Conservation (phyloP, 2,329 filamentous ascomycete genomes). For the Diaporthe ilicicola region DNA sequence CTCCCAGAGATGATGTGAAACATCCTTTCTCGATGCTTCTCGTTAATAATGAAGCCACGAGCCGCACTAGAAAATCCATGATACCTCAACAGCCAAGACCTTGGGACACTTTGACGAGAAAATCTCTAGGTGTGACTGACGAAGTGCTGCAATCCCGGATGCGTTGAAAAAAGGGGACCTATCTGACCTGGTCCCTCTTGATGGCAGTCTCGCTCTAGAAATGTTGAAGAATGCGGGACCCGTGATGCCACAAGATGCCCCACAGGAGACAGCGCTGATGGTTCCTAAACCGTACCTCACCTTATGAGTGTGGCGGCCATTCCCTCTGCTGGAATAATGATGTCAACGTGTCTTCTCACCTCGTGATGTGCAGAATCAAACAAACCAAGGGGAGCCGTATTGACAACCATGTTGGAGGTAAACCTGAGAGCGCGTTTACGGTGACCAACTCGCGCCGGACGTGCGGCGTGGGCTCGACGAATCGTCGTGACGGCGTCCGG, state of each 20-base stretch:
- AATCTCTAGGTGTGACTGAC: background rate
- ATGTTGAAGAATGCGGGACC: background rate
- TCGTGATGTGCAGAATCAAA: no score
- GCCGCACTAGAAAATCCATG: slow-evolving; percentile 15
- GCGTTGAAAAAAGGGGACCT: no score
- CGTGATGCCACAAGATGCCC: no score
- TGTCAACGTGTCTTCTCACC: no score
- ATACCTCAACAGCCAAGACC: slow-evolving; percentile 1
- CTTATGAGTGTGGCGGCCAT: no score
- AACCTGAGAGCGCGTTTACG: background rate
- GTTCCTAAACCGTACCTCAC: no score
- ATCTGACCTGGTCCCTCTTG: no score
- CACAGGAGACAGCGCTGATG: no score
- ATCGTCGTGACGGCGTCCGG: background rate
- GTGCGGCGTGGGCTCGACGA: background rate
- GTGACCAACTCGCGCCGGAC: background rate
- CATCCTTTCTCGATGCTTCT: background rate
- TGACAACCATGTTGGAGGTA: background rate
- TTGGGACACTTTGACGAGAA: background rate
- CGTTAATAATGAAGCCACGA: background rate
- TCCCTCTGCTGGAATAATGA: no score
- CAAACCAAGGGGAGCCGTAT: no score
- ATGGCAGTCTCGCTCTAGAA: background rate
- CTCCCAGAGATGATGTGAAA: background rate
- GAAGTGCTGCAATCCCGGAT: background rate